Conservation (phyloP, 208 protist species). For the Acanthamoeba pearcei region DNA sequence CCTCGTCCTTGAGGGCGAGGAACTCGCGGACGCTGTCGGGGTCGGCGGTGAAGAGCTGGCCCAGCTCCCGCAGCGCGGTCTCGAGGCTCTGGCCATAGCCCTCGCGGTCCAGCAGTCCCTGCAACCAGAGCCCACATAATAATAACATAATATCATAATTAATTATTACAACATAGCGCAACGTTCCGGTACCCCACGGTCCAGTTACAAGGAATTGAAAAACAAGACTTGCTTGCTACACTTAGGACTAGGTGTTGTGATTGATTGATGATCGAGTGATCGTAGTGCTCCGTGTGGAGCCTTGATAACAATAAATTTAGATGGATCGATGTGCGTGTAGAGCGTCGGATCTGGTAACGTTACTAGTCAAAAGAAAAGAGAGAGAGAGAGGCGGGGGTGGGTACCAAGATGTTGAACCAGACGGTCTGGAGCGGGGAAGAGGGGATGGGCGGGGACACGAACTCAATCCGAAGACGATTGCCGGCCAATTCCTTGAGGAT, state of each 20-base stretch:
- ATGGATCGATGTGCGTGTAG: too few relatives aligned
- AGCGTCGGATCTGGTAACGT: too few relatives aligned
- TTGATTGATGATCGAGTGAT: too few relatives aligned
- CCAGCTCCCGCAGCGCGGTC: constrained; percentile 12
- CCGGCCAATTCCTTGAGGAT: constrained; percentile 59
- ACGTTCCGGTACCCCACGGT: too few relatives aligned
- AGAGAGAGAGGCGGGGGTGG: too few relatives aligned
- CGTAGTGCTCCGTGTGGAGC: too few relatives aligned
- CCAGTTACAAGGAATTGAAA: not conserved
- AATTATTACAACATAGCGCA: too few relatives aligned
- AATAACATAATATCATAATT: not conserved
- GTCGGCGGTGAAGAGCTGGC: constrained; percentile 17
- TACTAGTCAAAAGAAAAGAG: too few relatives aligned
- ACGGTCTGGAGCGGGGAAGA: constrained; percentile 33
- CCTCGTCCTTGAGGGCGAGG: constrained; percentile 54
- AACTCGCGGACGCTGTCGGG: constrained; percentile 37
- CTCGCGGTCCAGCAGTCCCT: not conserved
- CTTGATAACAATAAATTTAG: too few relatives aligned
- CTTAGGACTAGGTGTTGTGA: not conserved
- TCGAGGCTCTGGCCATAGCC: constrained; percentile 60
- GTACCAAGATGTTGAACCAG: constrained; percentile 57
- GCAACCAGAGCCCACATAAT: not conserved
- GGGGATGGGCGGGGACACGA: not conserved
- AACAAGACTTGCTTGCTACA: not conserved
- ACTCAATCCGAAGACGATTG: constrained; percentile 43